Evolutionary conservation across 2,329 filamentous ascomycete species (phyloP), one percentile per base, ranked within the genome.

Genomic region (Cytospora piceae): DNA sequence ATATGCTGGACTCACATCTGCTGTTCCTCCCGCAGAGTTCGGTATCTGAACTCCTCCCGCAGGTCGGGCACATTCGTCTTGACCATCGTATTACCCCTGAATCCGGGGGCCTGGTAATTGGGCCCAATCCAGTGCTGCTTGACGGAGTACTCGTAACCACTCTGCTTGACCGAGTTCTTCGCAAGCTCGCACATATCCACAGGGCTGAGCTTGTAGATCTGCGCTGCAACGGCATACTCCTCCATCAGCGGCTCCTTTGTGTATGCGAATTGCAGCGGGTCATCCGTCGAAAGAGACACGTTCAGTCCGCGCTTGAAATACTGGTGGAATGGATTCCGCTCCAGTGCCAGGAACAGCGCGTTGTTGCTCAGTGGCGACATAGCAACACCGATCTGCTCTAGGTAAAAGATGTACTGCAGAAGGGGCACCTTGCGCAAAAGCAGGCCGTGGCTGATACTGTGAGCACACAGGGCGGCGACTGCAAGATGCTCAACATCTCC

Each of bases 321-420:
- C 73, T 91, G 92, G 71, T 96, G 85, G 79, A 97, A 99, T 0
- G 95, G 95, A 72, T 99, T 99, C 66, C 96, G 89, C 77, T 99
- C 95, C 74, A 99, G 98, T 0, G 94, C 93, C 61, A 99, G 81
- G 80, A 99, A 99, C 37, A 99, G 80, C 0, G 95, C 95, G 72
- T 99, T 99, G 81, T 99, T 99, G 77, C 93, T 97, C 55, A 99
- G 84, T 2, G 95, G 95, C n/a, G 94, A 98, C 95, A 99, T 99
- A 68, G 95, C 95, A 69, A 99, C 95, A 65, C 95, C 95, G 69
- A 99, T 97, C 75, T 98, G 94, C 74, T 99, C 94, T 24, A 99
- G 87, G 73, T 99, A 99, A 80, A 97, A 99, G 59, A 98, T 88
- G 77, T 99, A 99, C 77, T 99, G 95, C 63, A 99, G 80, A 67